A percentile compares a stretch with the other conserved stretches of the same genome.
Evolutionary conservation across 306 rosid species (phyloP).

Genomic region (Trifolium dubium): DNA sequence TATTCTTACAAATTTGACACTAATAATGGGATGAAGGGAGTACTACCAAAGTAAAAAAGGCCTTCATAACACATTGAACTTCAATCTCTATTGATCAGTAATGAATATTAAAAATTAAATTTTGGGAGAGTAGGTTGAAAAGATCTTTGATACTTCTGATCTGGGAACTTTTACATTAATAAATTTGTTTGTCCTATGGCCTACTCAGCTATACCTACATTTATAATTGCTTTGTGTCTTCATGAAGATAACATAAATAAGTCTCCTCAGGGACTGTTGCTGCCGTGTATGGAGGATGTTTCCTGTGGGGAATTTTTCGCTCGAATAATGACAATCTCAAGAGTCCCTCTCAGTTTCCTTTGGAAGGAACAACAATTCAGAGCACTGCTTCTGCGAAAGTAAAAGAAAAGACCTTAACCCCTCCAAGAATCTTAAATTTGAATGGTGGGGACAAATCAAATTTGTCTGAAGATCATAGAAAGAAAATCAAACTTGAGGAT

Average conservation of each 20-base stretch:
- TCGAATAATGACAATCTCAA: no score
- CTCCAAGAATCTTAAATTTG: no score
- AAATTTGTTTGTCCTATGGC: background rate
- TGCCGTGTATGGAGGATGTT: constrained; percentile 35
- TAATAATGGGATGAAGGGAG: no score
- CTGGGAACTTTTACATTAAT: background rate
- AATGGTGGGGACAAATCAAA: no score
- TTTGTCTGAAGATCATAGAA: no score
- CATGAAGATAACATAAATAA: constrained; percentile 24
- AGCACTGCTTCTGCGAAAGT: no score
- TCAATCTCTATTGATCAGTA: background rate
- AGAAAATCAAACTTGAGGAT: constrained; percentile 12
- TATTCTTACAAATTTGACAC: no score
- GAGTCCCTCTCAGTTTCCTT: no score
- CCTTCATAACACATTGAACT: constrained; percentile 6
- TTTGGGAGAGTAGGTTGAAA: background rate
- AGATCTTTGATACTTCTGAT: background rate
- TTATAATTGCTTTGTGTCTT: constrained; percentile 30
- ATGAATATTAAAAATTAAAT: constrained; percentile 17
- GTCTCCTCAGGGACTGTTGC: constrained; percentile 47
- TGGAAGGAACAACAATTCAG: no score
- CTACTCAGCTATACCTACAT: constrained; percentile 5
- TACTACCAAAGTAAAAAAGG: background rate
- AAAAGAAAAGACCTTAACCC: no score
- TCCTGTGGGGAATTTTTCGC: constrained; percentile 74